These are phyloP conservation scores for Prunella vulgaris DNA, from an alignment of 257 asterid genomes.

Conservation along the genomic window DNA sequence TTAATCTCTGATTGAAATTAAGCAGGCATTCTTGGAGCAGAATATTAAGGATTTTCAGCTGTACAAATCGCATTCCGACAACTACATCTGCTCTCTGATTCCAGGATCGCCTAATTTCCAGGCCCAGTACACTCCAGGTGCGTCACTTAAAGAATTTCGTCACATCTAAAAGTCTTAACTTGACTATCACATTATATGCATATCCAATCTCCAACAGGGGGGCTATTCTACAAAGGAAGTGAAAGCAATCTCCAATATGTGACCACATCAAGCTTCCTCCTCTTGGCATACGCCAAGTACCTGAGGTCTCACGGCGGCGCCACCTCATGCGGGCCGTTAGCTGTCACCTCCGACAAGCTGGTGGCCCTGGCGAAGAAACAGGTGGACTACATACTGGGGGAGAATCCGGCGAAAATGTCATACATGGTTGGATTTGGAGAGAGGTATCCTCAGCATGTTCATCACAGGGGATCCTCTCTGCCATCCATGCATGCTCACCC, in stretches of 20 bases:
- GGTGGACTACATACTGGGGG: conserved; percentile 80
- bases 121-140: conserved; percentile 89
- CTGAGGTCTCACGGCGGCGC: conserved; percentile 37
- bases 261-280: conserved; percentile 68
- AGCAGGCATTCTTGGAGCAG: conserved; percentile 60
- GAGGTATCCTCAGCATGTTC: conserved; percentile 57
- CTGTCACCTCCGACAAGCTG: conserved; percentile 45
- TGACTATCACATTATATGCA: too few relatives aligned
- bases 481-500: conserved; percentile 49
- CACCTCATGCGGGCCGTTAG: conserved; percentile 49
- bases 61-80: conserved; percentile 84
- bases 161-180: too few relatives aligned
- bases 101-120: conserved; percentile 80
- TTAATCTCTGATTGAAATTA: not conserved
- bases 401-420: conserved; percentile 63
- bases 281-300: conserved; percentile 62
- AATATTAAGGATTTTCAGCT: conserved; percentile 48
- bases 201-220: conserved; percentile 37
- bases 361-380: conserved; percentile 51
- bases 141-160: too few relatives aligned
- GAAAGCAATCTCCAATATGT: conserved; percentile 86
- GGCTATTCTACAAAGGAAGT: conserved; percentile 50
- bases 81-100: conserved; percentile 68
- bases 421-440: conserved; percentile 83
- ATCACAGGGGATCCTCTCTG: conserved; percentile 71